Evolutionary conservation across 805 yeast species (phyloP), one percentile per base, ranked within the genome.

Genomic region (Candida incommunis): DNA sequence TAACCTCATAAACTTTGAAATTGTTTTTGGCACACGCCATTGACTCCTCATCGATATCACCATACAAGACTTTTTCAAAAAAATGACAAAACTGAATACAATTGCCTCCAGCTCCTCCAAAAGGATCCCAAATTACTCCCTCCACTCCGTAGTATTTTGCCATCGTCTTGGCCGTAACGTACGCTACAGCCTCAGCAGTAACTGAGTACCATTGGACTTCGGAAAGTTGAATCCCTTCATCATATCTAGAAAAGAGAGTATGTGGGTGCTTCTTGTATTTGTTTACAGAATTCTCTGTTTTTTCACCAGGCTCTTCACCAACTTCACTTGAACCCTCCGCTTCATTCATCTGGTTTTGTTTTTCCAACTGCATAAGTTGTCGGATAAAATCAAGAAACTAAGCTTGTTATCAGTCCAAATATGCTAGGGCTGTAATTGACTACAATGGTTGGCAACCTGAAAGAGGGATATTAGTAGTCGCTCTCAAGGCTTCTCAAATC

Each of bases 61-160:
- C 51, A 41, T 47, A 51, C 2, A 50, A 46, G 2, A 54, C 60
- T 4, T 43, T 42, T 29, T 50, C 29, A n/a, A 60, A 83, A 4
- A 26, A 57, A 50, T 45, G 66, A 54, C 42, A 88, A 59, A 87
- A 74, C 52, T 84, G 94, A 21, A 84, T 80, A 1, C 82, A 65
- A 55, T 85, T 85, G 0, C 95, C 95, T 1, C 94, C 95, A 1
- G 87, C 95, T 0, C 95, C 95, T 51, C 90, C 78, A 53, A 84
- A 83, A 2, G 82, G 70, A 55, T 86, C 95, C 13, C 81, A 58
- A 0, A 78, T 62, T 2, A 42, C 45, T 2, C 45, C 44, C 3
- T 50, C 47, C 3, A 43, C 41, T 1, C 59, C 59, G 29, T 46
- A 53, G 11, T 51, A 40, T 11, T 44, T 26, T 5, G 23, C 26